Conservation (phyloP, 2,329 filamentous ascomycete species). For the Grosmannia serpens region DNA sequence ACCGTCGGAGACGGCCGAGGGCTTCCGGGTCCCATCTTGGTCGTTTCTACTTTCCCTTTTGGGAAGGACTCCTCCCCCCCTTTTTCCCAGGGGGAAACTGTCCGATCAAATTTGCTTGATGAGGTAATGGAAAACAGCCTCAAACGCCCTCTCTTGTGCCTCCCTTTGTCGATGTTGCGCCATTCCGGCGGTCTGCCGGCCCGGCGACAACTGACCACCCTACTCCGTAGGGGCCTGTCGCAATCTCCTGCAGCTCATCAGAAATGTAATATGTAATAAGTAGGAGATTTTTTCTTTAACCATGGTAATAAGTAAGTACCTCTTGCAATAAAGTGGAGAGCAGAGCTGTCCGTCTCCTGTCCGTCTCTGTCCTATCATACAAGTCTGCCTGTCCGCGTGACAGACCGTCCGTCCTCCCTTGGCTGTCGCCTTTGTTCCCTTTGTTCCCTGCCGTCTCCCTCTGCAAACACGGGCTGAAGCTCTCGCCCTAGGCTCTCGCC, state of each 20-base stretch:
- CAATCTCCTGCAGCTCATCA: neutral
- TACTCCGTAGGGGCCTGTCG: neutral
- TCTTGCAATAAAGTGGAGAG: neutral
- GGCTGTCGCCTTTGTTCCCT: neutral
- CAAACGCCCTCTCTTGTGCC: neutral
- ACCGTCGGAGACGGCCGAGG: neutral
- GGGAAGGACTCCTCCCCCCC: neutral
- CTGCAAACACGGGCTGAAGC: neutral
- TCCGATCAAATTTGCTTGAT: neutral
- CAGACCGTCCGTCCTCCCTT: neutral
- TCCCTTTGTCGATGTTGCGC: neutral
- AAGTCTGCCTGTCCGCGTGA: neutral
- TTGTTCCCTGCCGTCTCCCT: neutral
- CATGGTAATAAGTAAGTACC: too few species aligned
- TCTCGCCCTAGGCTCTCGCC: constrained; percentile 12
- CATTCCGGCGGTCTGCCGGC: neutral
- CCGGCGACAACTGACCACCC: neutral
- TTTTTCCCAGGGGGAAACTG: neutral
- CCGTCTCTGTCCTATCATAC: too few species aligned
- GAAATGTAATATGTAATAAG: neutral
- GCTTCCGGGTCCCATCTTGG: neutral
- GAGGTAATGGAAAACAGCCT: neutral
- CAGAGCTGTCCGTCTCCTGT: too few species aligned
- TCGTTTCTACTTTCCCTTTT: neutral
- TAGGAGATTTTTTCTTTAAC: too few species aligned